Evolutionary conservation across 441 rosid species (phyloP), one percentile per base, ranked within the genome.

Genomic region (Eugenia klotzschiana): DNA sequence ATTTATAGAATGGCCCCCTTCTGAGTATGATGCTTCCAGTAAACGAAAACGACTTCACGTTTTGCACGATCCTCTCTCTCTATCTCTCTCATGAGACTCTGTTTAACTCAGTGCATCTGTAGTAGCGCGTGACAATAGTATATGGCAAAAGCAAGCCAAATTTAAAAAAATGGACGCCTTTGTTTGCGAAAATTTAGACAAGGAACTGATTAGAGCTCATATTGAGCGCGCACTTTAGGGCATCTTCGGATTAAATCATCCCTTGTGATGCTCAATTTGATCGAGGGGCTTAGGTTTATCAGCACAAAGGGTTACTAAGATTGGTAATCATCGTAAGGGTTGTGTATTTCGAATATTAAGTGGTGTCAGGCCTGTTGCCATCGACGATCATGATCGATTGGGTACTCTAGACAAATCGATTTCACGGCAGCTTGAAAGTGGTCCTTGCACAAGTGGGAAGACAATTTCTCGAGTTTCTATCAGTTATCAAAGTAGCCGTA

Each of bases 11-110:
- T 33, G 77, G 77, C 46, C 77, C 46, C 77, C 46, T 20, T 69
- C 43, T 69, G 25, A 69, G 77, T 69, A 69, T 69, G 77, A 33
- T 33, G 77, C 77, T 69, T 33, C 50, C 50, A 10, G 50, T 46
- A 11, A 64, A 40, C 46, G 87, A 89, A 87, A 91, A 87, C 87
- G 91, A 92, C 90, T 81, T 79, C 53, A 79, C 81, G 37, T 27
- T 54, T 51, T 37, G 80, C n/a, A 64, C 7, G 85, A 79, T 50
- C 55, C 41, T 10, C 72, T 58, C 22, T 26, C 20, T 58, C 11
- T 50, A 13, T 15, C 7, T 18, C 23, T 51, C 0, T 51, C 54
- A 8, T 8, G 46, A 33, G 46, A 69, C 20, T 9, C 46, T 4
- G 77, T 37, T 20, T 10, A 9, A 69, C 46, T 33, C 1, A 37